Conservation (phyloP, 306 rosid species). For the Gastrolobium villosum region DNA sequence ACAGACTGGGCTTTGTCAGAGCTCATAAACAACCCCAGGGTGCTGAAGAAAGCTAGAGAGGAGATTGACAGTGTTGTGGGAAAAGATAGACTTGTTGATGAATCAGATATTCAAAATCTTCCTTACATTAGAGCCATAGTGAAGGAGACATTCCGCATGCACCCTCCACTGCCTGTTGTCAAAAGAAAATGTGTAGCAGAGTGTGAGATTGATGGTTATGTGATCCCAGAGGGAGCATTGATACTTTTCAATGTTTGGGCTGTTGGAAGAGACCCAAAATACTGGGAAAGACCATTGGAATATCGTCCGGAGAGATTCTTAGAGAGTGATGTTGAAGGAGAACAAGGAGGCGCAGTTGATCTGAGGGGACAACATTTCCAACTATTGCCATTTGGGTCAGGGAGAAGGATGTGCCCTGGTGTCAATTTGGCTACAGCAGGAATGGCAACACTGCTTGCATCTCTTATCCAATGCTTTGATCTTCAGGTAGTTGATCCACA, state of each 20-base stretch:
- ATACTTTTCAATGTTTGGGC: slow-evolving; percentile 50
- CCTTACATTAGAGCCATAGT: slow-evolving; percentile 59
- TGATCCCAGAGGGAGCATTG: slow-evolving; percentile 37
- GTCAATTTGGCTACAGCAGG: slow-evolving; percentile 44
- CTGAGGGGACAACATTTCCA: slow-evolving; percentile 46
- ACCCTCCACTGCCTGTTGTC: slow-evolving; percentile 50
- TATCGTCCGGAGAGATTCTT: slow-evolving; percentile 49
- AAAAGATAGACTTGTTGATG: slow-evolving; percentile 43
- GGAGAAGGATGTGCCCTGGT: slow-evolving; percentile 59
- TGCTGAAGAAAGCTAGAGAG: slow-evolving; percentile 43
- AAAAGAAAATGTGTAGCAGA: slow-evolving; percentile 43
- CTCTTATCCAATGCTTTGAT: slow-evolving; percentile 57
- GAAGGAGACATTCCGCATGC: slow-evolving; percentile 53
- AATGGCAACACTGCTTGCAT: slow-evolving; percentile 46
- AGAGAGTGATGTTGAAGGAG: background rate
- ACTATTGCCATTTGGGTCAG: slow-evolving; percentile 55
- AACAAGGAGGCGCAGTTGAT: background rate
- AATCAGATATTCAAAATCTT: slow-evolving; percentile 50
- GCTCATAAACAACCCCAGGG: slow-evolving; percentile 52
- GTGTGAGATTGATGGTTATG: slow-evolving; percentile 41
- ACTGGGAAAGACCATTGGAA: slow-evolving; percentile 50
- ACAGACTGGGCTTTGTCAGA: slow-evolving; percentile 51
- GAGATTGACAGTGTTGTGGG: slow-evolving; percentile 54
- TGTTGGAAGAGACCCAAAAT: slow-evolving; percentile 54
- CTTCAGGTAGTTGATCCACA: slow-evolving; percentile 9